Base-by-base conservation (phyloP, 441 rosid species). In the Flueggea neowawraea region DNA sequence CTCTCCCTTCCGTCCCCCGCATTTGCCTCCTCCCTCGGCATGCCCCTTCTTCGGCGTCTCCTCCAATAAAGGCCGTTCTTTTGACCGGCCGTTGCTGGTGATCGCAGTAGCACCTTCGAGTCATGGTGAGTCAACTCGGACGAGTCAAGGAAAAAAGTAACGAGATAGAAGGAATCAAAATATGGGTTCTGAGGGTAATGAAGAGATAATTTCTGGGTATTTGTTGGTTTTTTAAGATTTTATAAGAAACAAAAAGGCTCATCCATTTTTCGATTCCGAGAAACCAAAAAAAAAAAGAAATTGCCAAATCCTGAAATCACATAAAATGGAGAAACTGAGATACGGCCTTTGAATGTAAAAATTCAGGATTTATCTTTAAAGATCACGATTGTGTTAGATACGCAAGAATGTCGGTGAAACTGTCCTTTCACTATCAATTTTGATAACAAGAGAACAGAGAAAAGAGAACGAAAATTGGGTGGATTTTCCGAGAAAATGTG, bases 121-220 rank as follows among this genome's bases (percentile, higher is more conserved):
- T 62, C 87, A 82, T 83, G n/a, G 16, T n/a, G 12, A 9, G 36
- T 58, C 44, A 15, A 36, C 36, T 12, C 10, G 1, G 47, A 36
- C 44, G 61, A 36, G 31, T 12, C 52, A 10, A n/a, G 22, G 15
- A 13, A 17, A 36, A 47, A 47, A 14, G n/a, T 47, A 4, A 10
- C 4, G 14, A 47, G 50, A 14, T 47, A 2, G 14, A 10, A 47
- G 14, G 14, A 14, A 47, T 10, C 3, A 16, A 36, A 14, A 32
- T 16, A n/a, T 15, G 36, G 59, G 16, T 4, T 47, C 1, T 14
- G 12, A 3, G 12, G 14, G 2, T 36, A 5, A 36, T 36, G 41
- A 8, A 36, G 41, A 36, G 9, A 12, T 3, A 47, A 47, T 10
- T 10, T 47, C 50, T 6, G 50, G 50, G 50, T 10, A 47, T 47